Base-by-base conservation (phyloP, 129 eudicot genomes). In the Pulicaria dysenterica region DNA sequence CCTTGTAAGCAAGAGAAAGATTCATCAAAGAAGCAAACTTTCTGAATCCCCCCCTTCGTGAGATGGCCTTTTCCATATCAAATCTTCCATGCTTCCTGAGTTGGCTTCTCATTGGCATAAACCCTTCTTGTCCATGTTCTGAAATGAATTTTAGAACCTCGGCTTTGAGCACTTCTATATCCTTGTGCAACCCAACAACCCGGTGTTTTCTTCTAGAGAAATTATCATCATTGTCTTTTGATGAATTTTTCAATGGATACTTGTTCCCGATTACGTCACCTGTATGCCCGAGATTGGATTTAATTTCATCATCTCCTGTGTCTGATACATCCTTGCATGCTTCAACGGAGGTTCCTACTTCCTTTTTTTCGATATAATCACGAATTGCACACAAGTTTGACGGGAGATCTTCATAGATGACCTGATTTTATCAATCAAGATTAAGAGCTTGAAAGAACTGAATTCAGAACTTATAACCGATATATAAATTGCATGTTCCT, bases 91-190 rank as follows among this genome's bases (percentile, higher is more conserved):
- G 90, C 83, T 88, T 79, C 67, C 98, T 74, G 6, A 93, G 89
- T 41, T 89, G 98, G 79, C 86, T 87, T 76, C 98, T 87, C 98
- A 89, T 93, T 62, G 96, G 98, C 98, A 93, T 93, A 73, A 93
- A 93, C 57, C 96, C 98, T 80, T 93, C 95, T 73, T 89, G 98
- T 62, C 98, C 98, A 53, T 89, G 87, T 68, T 85, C 87, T 6
- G 85, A 78, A 50, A 93, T 87, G 77, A 89, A 93, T 34, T 67
- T 73, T 60, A 84, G 73, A 13, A 93, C 82, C 87, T 93, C 98
- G 10, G 85, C 14, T 82, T 89, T 87, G 13, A 93, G 95, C 61
- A 93, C 88, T 71, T 89, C 96, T 40, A 93, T 62, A 76, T 93
- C 88, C 66, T 85, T 88, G 74, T 89, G 98, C 75, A 93, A 78